Conservation (phyloP, 768 basidiomycete genomes). For the Tylopilus rubrobrunneus region DNA sequence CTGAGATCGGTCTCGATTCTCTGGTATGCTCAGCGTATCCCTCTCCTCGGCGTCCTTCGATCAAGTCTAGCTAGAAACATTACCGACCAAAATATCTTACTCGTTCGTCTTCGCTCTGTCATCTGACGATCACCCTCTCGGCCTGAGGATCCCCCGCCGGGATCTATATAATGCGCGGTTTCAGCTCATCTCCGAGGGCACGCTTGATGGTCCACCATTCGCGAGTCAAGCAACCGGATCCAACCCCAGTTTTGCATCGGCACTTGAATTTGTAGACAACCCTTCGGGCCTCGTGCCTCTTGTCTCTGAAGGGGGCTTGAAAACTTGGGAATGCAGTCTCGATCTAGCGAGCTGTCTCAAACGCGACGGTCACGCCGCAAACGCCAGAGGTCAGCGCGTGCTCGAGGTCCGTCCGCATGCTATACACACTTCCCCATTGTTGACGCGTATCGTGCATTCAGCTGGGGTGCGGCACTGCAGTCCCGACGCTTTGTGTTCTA, state of each 20-base stretch:
- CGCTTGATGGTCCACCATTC: constrained; percentile 31
- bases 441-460: constrained; percentile 27
- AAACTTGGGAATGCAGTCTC: constrained; percentile 96
- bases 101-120: constrained; percentile 63
- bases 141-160: constrained; percentile 56
- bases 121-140: constrained; percentile 21
- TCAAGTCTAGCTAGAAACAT: constrained; percentile 52
- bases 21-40: constrained; percentile 27
- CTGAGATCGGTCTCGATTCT: constrained; percentile 28
- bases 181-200: constrained; percentile 70
- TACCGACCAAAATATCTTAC: constrained; percentile 77
- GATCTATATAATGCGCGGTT: constrained; percentile 97
- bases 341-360: constrained; percentile 75
- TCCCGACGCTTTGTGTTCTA: constrained; percentile 78
- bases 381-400: constrained; percentile 47
- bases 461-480: constrained; percentile 91
- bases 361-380: constrained; percentile 23
- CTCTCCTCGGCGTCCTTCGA: constrained; percentile 5
- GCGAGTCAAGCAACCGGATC: constrained; percentile 16
- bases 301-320: constrained; percentile 92
- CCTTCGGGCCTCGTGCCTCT: constrained; percentile 90
- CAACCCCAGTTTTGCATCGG: constrained; percentile 21
- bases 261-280: constrained; percentile 67
- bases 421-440: not conserved
- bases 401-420: constrained; percentile 55